Evolutionary conservation across 495 filamentous ascomycete genomes (phyloP), one percentile per base, ranked within the genome.

Genomic region (Podospora bellae-mahoneyi): DNA sequence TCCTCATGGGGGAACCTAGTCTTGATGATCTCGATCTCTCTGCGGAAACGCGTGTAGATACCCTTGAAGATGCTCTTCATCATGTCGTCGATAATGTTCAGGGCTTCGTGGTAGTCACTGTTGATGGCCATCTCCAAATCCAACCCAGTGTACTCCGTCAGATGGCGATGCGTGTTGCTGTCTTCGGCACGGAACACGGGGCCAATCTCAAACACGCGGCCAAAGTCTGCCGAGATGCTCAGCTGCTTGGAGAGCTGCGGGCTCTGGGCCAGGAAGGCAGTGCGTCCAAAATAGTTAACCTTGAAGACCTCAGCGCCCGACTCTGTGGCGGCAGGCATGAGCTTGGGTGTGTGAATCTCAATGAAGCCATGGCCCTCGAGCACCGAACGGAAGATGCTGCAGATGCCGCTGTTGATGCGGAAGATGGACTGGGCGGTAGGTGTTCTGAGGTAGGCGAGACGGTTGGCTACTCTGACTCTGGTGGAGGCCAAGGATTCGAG

Each of bases 141-240:
- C 66, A 98, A 84, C 74, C 94, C 94, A 39, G 92, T 92, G 77
- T 95, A 98, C 83, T 98, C 94, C 23, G 94, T 97, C 82, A 98
- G 85, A 81, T 98, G 94, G 44, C 94, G 89, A 75, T 96, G 94
- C 0, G 94, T 98, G 75, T 98, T 97, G 77, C 92, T 96, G 78
- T 98, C 93, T 80, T 98, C 94, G 2, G 94, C 94, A 75, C 94
- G 87, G 87, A 97, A 98, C n/a, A 98, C 94, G 5, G 94, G 90
- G 5, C 92, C 94, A 71, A 97, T 89, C 75, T 97, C 94, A 74
- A 92, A 97, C 7, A 98, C 94, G 56, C 87, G 89, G 65, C 91
- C 88, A 82, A 97, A 92, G 73, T 97, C 94, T 73, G 93, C 90
- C 19, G 93, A 93, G 64, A 98, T 93, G 75, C 89, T 87, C 90